Percentiles rank a stretch among this genome's conserved stretches.
Evolutionary conservation across 495 filamentous ascomycete species (phyloP).

Genomic region (Lasiosphaeria miniovina): DNA sequence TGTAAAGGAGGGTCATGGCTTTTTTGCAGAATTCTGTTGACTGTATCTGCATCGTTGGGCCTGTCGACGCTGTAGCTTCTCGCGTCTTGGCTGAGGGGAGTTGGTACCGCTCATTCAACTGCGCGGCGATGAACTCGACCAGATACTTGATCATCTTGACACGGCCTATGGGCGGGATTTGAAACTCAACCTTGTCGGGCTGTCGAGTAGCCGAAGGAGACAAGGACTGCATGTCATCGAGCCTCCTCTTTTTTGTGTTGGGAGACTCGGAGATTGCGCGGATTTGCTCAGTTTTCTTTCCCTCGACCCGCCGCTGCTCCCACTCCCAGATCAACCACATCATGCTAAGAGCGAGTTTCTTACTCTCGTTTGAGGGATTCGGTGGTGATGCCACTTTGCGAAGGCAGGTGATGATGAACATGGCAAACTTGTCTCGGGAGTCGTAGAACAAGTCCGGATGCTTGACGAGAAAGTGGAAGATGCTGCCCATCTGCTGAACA

Average conservation of each 20-base stretch:
- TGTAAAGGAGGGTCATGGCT: slow-evolving; percentile 75
- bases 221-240: slow-evolving; percentile 52
- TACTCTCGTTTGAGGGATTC: slow-evolving; percentile 86
- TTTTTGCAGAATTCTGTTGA: slow-evolving; percentile 79
- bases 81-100: slow-evolving; percentile 66
- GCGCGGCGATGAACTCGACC: slow-evolving; percentile 80
- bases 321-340: slow-evolving; percentile 88
- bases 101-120: slow-evolving; percentile 77
- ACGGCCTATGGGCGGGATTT: slow-evolving; percentile 62
- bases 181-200: slow-evolving; percentile 63
- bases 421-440: slow-evolving; percentile 82
- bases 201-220: slow-evolving; percentile 50
- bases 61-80: slow-evolving; percentile 44
- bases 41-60: slow-evolving; percentile 47
- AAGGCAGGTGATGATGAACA: slow-evolving; percentile 82
- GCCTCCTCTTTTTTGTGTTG: slow-evolving; percentile 69
- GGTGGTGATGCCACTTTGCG: slow-evolving; percentile 82
- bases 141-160: slow-evolving; percentile 86
- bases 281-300: slow-evolving; percentile 39
- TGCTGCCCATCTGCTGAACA: slow-evolving; percentile 91
- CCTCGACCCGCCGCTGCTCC: slow-evolving; percentile 76
- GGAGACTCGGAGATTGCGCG: slow-evolving; percentile 64
- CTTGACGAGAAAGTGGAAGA: slow-evolving; percentile 92
- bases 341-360: slow-evolving; percentile 85
- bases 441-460: slow-evolving; percentile 95